phyloP scores from a whole-genome alignment of 768 basidiomycete species.

The Candolleomyces aberdarensis region DNA sequence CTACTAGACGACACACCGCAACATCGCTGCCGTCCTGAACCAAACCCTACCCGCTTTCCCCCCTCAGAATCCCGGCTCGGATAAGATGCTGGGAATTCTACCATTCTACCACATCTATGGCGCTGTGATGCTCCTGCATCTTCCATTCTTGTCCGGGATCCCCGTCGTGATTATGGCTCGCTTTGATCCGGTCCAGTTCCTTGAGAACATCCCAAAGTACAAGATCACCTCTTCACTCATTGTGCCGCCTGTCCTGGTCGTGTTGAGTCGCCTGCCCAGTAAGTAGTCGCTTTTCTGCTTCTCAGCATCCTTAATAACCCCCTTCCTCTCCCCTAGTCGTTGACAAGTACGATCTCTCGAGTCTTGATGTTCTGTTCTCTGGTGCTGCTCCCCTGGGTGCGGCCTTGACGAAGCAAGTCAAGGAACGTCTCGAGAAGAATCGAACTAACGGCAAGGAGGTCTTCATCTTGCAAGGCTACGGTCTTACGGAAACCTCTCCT shows the following conservation, averaged over 20 bases:
- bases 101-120: slow-evolving; percentile 55
- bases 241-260: slow-evolving; percentile 84
- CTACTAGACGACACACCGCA: slow-evolving; percentile 63
- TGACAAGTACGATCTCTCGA: slow-evolving; percentile 62
- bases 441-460: slow-evolving; percentile 39
- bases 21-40: slow-evolving; percentile 57
- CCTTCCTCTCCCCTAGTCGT: slow-evolving; percentile 38
- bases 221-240: slow-evolving; percentile 54
- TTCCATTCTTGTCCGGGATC: slow-evolving; percentile 48
- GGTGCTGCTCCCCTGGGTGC: slow-evolving; percentile 82
- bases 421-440: slow-evolving; percentile 30
- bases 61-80: slow-evolving; percentile 31
- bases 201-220: slow-evolving; percentile 63
- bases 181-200: slow-evolving; percentile 72
- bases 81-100: slow-evolving; percentile 59
- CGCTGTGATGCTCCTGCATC: slow-evolving; percentile 59
- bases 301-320: not conserved
- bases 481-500: slow-evolving; percentile 82
- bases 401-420: slow-evolving; percentile 50
- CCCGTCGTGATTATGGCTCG: slow-evolving; percentile 58
- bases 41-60: slow-evolving; percentile 48
- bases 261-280: slow-evolving; percentile 68
- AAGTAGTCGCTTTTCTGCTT: slow-evolving; percentile 19
- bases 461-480: slow-evolving; percentile 59
- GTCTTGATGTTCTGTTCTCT: slow-evolving; percentile 55